Evolutionary conservation across 1,284 basidiomycete species (phyloP).

Genomic region (Irpex rosettiformis): DNA sequence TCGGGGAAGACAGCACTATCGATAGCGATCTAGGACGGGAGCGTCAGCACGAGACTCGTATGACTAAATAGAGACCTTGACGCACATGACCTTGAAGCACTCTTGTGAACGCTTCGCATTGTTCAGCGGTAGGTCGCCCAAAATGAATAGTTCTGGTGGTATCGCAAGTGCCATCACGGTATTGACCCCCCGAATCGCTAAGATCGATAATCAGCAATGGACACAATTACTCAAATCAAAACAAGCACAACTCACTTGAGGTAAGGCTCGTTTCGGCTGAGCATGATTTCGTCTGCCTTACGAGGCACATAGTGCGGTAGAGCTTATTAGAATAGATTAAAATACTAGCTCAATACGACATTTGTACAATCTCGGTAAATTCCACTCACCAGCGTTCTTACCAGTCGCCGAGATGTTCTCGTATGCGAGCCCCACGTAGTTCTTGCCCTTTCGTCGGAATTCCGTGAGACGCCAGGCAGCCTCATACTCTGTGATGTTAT

Average conservation of each 20-base stretch:
- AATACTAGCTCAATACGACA: constrained; percentile 5
- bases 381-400: constrained; percentile 66
- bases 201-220: constrained; percentile 13
- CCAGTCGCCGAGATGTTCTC: constrained; percentile 92
- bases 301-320: constrained; percentile 90
- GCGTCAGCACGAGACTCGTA: constrained; percentile 9
- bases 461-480: constrained; percentile 83
- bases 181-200: constrained; percentile 89
- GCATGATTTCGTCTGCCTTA: constrained; percentile 65
- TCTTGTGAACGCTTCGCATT: constrained; percentile 89
- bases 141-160: constrained; percentile 91
- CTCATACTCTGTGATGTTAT: constrained; percentile 88
- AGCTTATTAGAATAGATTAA: constrained; percentile 38
- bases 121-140: constrained; percentile 75
- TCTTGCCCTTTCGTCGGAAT: constrained; percentile 70
- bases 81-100: constrained; percentile 94
- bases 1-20: constrained; percentile 87
- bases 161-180: constrained; percentile 89
- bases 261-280: constrained; percentile 81
- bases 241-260: constrained; percentile 66
- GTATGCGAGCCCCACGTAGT: constrained; percentile 89
- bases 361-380: constrained; percentile 3
- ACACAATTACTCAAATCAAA: constrained; percentile 9
- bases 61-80: constrained; percentile 18
- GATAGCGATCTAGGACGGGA: constrained; percentile 72